Evolutionary conservation across 352 stramenopile species (phyloP), one percentile per base, ranked within the genome.

Genomic region (Phytophthora uliginosa): DNA sequence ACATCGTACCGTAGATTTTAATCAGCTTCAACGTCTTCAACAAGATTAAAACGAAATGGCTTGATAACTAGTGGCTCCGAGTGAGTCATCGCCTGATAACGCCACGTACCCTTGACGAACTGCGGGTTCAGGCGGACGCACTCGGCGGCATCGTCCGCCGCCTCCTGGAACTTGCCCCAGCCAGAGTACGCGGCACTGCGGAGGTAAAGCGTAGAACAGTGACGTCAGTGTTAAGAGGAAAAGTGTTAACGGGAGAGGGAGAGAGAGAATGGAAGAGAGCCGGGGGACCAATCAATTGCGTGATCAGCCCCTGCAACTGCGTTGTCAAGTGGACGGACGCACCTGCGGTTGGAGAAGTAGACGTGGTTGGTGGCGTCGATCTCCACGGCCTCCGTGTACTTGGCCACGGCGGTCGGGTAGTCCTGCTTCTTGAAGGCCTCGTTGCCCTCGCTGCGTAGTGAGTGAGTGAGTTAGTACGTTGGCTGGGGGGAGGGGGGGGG

Each of bases 261-360:
- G 28, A 52, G 33, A 31, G 22, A 45, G 0, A 12, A 18, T 45
- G 38, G 10, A 12, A 51, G 9, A 33, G 47, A 28, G 47, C 20
- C 47, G 47, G 47, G 40, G 42, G 18, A 12, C 17, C 36, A 45
- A 18, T 45, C 36, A 18, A 45, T 45, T 50, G n/a, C 20, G 8
- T 54, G 47, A 31, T 54, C 47, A 54, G 0, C 2, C 42, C 17
- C 1, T 18, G 12, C 36, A 13, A 42, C 4, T 42, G 36, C 4
- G 36, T 5, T 42, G 36, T 45, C 7, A 18, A 18, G 36, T 45
- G n/a, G 45, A 22, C 8, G 17, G 17, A 51, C 73, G 18, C 54
- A 92, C 88, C 88, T 95, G 78, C 89, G 83, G 90, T 99, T 99
- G 26, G 91, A 98, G 86, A 85, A 99, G 81, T 98, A 99, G 28